These are phyloP conservation scores for Trebouxia sp. DNA, from an alignment of 139 green algal species.

Conservation along the genomic window DNA sequence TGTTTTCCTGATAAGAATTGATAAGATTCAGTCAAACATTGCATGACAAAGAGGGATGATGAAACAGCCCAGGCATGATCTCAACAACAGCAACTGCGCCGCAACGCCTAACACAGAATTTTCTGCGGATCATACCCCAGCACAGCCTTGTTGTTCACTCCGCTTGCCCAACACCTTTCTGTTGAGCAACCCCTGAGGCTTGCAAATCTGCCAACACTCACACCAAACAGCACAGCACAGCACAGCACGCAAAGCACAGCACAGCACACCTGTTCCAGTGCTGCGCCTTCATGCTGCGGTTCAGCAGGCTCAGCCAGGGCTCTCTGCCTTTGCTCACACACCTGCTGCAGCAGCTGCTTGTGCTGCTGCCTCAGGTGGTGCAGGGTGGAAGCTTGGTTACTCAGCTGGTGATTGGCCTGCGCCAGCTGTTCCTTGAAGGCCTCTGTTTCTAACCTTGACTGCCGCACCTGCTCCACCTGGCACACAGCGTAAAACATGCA, in stretches of 20 bases:
- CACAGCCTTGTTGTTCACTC: too few relatives aligned
- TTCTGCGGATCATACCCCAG: background rate
- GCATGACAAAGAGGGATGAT: background rate
- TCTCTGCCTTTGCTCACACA: slow-evolving; percentile 50
- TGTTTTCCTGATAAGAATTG: background rate
- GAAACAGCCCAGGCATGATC: background rate
- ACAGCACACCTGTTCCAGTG: background rate
- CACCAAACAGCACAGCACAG: background rate
- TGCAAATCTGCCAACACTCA: too few relatives aligned
- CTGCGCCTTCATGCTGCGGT: slow-evolving; percentile 12
- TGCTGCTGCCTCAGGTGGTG: slow-evolving; percentile 58
- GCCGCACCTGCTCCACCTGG: slow-evolving; percentile 67
- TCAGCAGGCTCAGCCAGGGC: slow-evolving; percentile 35
- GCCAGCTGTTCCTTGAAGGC: slow-evolving; percentile 29
- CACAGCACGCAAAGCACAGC: background rate
- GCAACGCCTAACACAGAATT: background rate
- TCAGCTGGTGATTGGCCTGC: slow-evolving; percentile 40
- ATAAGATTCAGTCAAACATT: background rate
- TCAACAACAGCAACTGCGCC: background rate
- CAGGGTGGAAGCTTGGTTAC: slow-evolving; percentile 33
- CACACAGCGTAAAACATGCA: background rate
- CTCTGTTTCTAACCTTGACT: slow-evolving; percentile 41
- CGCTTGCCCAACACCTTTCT: too few relatives aligned
- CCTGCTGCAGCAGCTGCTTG: slow-evolving; percentile 58
- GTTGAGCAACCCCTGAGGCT: too few relatives aligned